Percentiles rank a stretch among this genome's conserved stretches.
phyloP scores from a whole-genome alignment of 2,329 filamentous ascomycete species.

The Allantophomopsis lycopodina region DNA sequence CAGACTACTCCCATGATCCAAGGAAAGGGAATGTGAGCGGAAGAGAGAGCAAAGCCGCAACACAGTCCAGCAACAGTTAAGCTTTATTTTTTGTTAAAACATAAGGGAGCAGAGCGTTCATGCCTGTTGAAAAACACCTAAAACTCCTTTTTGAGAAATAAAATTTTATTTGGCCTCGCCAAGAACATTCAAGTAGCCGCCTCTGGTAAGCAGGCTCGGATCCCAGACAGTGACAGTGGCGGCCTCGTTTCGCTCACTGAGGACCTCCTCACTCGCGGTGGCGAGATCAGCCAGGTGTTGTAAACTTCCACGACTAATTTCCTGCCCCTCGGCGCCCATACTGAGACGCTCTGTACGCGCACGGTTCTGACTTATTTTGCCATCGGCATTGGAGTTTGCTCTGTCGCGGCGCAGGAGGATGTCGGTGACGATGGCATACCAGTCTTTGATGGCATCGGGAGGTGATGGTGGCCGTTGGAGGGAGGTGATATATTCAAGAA shows the following conservation, averaged over 20 bases:
- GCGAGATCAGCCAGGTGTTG: constrained; percentile 44
- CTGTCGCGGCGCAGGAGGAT: constrained; percentile 11
- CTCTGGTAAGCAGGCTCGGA: neutral
- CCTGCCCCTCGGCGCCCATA: constrained; percentile 5
- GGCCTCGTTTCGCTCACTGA: neutral
- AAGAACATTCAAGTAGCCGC: neutral
- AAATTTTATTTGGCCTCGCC: neutral
- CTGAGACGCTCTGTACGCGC: neutral
- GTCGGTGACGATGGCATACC: constrained; percentile 30
- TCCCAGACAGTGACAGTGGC: neutral
- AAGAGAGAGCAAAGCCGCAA: too few relatives aligned
- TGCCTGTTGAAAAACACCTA: too few relatives aligned
- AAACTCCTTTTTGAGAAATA: too few relatives aligned
- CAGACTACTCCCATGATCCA: too few relatives aligned
- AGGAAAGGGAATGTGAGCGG: too few relatives aligned
- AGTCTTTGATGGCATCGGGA: constrained; percentile 22
- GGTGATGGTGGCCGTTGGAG: constrained; percentile 36
- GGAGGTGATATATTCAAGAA: constrained; percentile 47
- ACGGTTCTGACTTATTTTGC: too few relatives aligned
- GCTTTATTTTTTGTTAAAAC: too few relatives aligned
- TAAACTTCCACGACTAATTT: constrained; percentile 22
- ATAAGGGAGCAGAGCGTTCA: too few relatives aligned
- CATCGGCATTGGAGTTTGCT: neutral
- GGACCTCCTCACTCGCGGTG: constrained; percentile 11
- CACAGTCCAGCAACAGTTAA: too few relatives aligned